phyloP scores from a whole-genome alignment of 164 flowering plant genomes.

The Nymphaea thermarum region DNA sequence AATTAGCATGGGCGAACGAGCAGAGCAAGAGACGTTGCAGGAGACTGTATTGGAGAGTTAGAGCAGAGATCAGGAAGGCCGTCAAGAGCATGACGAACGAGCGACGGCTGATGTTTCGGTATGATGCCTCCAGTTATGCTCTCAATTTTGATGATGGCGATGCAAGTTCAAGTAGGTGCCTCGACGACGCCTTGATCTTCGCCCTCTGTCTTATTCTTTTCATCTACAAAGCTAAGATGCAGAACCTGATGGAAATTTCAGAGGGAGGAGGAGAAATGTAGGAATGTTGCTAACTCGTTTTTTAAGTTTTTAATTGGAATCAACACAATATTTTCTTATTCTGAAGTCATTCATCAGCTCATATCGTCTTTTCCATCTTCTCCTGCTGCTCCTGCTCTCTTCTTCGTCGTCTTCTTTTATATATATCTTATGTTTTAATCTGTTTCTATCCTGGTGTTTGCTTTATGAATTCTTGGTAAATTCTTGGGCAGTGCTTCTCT shows the following conservation, averaged over 20 bases:
- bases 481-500: too few species aligned
- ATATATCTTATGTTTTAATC: too few species aligned
- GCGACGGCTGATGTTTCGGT: conserved; percentile 36
- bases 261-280: background rate
- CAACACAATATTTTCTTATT: too few species aligned
- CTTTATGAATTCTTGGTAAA: too few species aligned
- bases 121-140: conserved; percentile 81
- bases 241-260: background rate
- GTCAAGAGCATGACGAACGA: conserved; percentile 21
- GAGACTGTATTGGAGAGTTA: conserved; percentile 45
- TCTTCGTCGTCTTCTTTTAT: too few species aligned
- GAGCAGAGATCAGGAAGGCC: conserved; percentile 45
- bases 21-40: conserved; percentile 19
- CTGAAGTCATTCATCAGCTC: too few species aligned
- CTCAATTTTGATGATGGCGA: conserved; percentile 69
- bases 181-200: background rate
- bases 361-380: too few species aligned
- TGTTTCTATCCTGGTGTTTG: too few species aligned
- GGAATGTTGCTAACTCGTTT: background rate
- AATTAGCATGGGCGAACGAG: background rate
- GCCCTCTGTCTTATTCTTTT: background rate
- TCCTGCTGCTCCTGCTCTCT: too few species aligned
- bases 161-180: background rate
- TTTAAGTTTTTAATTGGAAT: too few species aligned
- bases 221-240: background rate